Percentiles rank a stretch among this genome's conserved stretches.
Conservation (phyloP, 2,329 filamentous ascomycete genomes). For the Monilinia laxa region DNA sequence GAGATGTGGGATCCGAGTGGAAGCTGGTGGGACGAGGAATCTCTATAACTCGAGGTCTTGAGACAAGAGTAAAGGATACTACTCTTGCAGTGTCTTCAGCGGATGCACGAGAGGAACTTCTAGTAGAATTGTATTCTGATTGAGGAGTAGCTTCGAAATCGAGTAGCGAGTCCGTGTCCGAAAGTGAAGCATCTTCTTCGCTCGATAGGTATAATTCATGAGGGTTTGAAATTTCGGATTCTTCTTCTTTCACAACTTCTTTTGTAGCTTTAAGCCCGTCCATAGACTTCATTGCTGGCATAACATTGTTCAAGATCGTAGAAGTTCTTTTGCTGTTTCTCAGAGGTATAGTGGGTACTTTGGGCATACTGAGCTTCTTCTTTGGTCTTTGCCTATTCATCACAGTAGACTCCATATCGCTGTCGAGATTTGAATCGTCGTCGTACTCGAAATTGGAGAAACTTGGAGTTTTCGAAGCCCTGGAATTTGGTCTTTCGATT, state of each 20-base stretch:
- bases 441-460: slow-evolving; percentile 34
- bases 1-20: slow-evolving; percentile 15
- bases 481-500: slow-evolving; percentile 15
- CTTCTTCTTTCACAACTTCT: slow-evolving; percentile 27
- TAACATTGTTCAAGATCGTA: slow-evolving; percentile 33
- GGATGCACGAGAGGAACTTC: slow-evolving; percentile 34
- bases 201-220: slow-evolving; percentile 64
- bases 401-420: slow-evolving; percentile 38
- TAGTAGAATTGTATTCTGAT: slow-evolving; percentile 42
- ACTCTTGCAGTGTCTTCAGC: slow-evolving; percentile 58
- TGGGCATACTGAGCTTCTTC: slow-evolving; percentile 31
- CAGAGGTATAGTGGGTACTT: slow-evolving; percentile 32
- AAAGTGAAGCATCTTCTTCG: slow-evolving; percentile 64
- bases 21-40: slow-evolving; percentile 37
- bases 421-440: slow-evolving; percentile 32
- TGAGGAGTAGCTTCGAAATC: slow-evolving; percentile 42
- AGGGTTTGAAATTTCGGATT: slow-evolving; percentile 40
- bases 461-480: slow-evolving; percentile 23
- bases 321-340: slow-evolving; percentile 35
- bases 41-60: slow-evolving; percentile 53
- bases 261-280: slow-evolving; percentile 29
- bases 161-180: slow-evolving; percentile 55
- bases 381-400: slow-evolving; percentile 31
- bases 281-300: slow-evolving; percentile 36
- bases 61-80: slow-evolving; percentile 59